phyloP scores from a whole-genome alignment of 495 filamentous ascomycete species.

The Xylaria telfairii region DNA sequence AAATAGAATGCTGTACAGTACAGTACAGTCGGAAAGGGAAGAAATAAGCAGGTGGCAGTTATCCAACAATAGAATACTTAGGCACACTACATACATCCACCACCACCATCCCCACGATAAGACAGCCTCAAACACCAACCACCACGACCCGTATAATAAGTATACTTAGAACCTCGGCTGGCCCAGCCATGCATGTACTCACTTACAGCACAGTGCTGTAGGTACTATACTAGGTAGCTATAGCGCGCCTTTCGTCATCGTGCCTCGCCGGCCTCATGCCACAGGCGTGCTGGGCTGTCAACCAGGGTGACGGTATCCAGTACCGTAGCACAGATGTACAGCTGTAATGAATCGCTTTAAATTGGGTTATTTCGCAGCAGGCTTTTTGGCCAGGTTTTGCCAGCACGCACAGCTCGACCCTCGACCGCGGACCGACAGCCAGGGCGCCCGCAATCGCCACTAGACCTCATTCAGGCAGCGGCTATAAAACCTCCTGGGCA shows the following conservation, averaged over 20 bases:
- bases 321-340: conserved; percentile 5
- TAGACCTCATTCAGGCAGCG: conserved; percentile 30
- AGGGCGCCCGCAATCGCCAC: conserved; percentile 19
- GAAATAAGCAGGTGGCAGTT: not conserved
- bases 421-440: conserved; percentile 26
- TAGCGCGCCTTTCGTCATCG: conserved; percentile 18
- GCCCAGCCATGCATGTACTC: not conserved
- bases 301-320: conserved; percentile 8
- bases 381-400: conserved; percentile 21
- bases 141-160: not conserved
- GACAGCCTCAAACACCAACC: conserved; percentile 22
- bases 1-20: too few species aligned
- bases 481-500: not conserved
- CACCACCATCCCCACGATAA: conserved; percentile 19
- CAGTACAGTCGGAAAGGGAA: not conserved
- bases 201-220: too few species aligned
- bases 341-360: conserved; percentile 37
- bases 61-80: not conserved
- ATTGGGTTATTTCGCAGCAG: conserved; percentile 40
- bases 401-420: conserved; percentile 21
- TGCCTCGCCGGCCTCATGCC: conserved; percentile 9
- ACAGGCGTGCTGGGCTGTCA: not conserved
- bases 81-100: too few species aligned
- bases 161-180: conserved; percentile 1
- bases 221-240: too few species aligned